Evolutionary conservation across 495 filamentous ascomycete genomes (phyloP), one percentile per base, ranked within the genome.

Genomic region (Parathielavia appendiculata): DNA sequence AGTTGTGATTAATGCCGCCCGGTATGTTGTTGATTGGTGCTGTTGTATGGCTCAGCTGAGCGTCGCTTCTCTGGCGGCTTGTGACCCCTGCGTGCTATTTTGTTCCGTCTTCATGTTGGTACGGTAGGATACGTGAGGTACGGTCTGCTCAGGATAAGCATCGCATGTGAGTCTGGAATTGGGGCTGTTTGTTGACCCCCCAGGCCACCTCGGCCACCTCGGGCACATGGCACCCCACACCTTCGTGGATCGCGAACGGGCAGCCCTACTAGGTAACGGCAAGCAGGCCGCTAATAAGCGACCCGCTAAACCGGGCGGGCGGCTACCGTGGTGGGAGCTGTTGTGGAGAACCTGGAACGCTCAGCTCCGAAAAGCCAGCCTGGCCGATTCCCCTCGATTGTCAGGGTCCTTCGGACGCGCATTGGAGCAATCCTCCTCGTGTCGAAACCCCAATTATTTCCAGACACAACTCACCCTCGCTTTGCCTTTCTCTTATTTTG

Each of bases 361-460:
- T 12, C 34, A 43, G n/a, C n/a, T 22, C 38, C 30, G 56, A 59
- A 55, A 64, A 64, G 63, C 65, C 67, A 68, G 45, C 35, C 58
- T 60, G 58, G 45, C 58, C 58, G 52, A 45, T 44, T 60, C 4
- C 4, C 26, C 5, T 13, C 6, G 30, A 50, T 16, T 12, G 38
- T 19, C 22, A 54, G 51, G 16, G 23, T 40, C 48, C 48, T 44
- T 38, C 17, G 32, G 23, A 43, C 23, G 16, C 36, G 20, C 26
- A 23, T 9, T 49, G 36, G 11, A 41, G n/a, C 45, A 41, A 44
- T 12, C n/a, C 45, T 20, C 36, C 11, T 9, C 22, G 7, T 26
- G 12, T 22, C 38, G 19, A 41, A 4, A 45, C 16, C 39, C 52
- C 8, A 43, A 17, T 10, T 49, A 43, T 32, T 36, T 40, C 38